Percentiles rank a stretch among this genome's conserved stretches.
These are phyloP conservation scores for Silene conica DNA, from an alignment of 148 eudicot species.

Conservation along the genomic window DNA sequence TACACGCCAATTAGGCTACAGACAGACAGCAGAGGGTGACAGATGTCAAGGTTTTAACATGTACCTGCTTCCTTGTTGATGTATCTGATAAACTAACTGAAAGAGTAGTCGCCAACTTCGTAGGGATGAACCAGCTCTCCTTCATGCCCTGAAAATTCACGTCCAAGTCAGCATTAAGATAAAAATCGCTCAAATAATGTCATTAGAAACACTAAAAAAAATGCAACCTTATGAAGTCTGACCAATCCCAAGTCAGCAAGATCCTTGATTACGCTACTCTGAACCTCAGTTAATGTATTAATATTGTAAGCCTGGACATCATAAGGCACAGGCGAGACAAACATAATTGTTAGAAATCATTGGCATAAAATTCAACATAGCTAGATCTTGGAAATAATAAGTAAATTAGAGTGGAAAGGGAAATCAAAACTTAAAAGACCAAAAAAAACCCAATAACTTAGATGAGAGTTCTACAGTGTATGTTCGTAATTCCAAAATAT, in stretches of 20 bases:
- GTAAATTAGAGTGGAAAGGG: not conserved
- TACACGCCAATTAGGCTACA: not conserved
- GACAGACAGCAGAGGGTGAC: not conserved
- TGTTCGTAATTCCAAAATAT: not conserved
- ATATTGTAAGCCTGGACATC: slow-evolving; percentile 65
- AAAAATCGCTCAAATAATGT: not conserved
- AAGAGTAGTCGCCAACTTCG: slow-evolving; percentile 83
- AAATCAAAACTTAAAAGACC: not conserved
- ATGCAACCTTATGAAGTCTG: slow-evolving; percentile 82
- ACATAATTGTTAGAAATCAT: not conserved
- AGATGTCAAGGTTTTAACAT: not conserved
- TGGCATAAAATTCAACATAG: not conserved
- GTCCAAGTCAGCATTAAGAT: slow-evolving; percentile 4
- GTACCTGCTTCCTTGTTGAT: slow-evolving; percentile 81
- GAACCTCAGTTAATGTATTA: slow-evolving; percentile 72
- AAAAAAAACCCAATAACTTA: not conserved
- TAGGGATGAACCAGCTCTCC: slow-evolving; percentile 96
- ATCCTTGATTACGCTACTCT: slow-evolving; percentile 61
- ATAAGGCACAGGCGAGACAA: slow-evolving; percentile 6
- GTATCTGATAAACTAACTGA: slow-evolving; percentile 87
- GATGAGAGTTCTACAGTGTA: not conserved
- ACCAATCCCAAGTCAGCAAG: slow-evolving; percentile 89
- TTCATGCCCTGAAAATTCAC: slow-evolving; percentile 69
- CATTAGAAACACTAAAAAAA: slow-evolving; percentile 4
- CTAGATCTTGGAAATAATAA: not conserved